phyloP scores from a whole-genome alignment of 345 rosid genomes.

The Excoecaria agallocha region DNA sequence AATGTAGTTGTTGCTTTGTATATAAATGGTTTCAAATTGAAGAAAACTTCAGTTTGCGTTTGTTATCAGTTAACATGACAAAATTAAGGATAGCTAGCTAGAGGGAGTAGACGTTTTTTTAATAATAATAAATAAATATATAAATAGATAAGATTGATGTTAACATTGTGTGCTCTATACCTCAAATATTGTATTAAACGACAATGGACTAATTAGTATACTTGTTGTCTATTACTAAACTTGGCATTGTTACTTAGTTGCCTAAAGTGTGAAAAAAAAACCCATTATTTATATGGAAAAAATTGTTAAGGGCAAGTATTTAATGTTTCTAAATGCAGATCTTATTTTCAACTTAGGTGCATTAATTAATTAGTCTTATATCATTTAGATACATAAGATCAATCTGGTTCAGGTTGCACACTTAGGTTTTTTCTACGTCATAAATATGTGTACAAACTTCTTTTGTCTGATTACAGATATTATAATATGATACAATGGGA shows the following conservation, averaged over 20 bases:
- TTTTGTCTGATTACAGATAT: too few relatives aligned
- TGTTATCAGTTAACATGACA: conserved; percentile 27
- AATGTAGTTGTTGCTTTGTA: conserved; percentile 53
- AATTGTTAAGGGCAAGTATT: neutral
- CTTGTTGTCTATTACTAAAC: neutral
- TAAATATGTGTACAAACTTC: too few relatives aligned
- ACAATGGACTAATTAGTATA: neutral
- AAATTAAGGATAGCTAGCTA: conserved; percentile 13
- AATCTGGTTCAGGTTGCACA: neutral
- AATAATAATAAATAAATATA: neutral
- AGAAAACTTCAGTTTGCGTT: conserved; percentile 34
- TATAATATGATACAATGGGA: too few relatives aligned
- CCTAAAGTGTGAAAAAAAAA: neutral
- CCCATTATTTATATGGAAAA: neutral
- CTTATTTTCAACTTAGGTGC: neutral
- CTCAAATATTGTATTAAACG: neutral
- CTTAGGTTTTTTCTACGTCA: neutral
- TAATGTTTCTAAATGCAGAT: neutral
- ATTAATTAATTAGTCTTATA: neutral
- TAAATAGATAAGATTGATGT: neutral
- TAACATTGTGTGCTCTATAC: neutral
- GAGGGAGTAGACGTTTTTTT: neutral
- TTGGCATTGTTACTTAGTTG: neutral
- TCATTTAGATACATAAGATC: conserved; percentile 1
- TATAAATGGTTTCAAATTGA: conserved; percentile 25